Percentiles rank a stretch among this genome's conserved stretches.
phyloP scores from a whole-genome alignment of 176 grass and related monocot species.

The Hordeum marinum region DNA sequence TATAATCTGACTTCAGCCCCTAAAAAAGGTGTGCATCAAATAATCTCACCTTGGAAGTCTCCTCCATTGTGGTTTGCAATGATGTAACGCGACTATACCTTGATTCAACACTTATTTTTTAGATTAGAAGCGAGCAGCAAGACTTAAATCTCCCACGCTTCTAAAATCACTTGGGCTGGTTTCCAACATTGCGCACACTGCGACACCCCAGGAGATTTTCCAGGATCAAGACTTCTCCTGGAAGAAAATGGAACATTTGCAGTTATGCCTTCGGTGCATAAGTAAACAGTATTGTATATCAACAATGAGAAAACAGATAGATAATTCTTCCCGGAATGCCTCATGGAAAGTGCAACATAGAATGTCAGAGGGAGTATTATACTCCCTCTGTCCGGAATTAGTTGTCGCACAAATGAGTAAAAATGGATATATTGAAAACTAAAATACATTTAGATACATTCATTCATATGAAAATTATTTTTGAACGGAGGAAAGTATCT shows the following conservation, averaged over 20 bases:
- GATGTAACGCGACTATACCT: background rate
- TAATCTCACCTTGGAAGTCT: conserved; percentile 25
- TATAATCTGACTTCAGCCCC: background rate
- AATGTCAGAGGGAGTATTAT: no score
- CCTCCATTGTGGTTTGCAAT: conserved; percentile 15
- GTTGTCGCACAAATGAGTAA: no score
- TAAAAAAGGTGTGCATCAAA: background rate
- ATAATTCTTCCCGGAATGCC: background rate
- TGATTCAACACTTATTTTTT: background rate
- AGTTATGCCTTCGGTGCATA: background rate
- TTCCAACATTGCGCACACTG: background rate
- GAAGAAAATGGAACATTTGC: background rate
- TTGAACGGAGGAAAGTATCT: no score
- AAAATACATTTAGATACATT: no score
- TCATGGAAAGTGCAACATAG: background rate
- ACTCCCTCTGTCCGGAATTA: no score
- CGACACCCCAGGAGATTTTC: background rate
- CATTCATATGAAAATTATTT: no score
- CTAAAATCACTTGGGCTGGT: background rate
- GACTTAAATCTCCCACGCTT: background rate
- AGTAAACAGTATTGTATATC: background rate
- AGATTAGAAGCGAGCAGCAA: background rate
- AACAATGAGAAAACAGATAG: background rate
- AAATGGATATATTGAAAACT: no score
- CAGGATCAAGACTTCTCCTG: background rate